Evolutionary conservation across 2,329 filamentous ascomycete genomes (phyloP), one percentile per base, ranked within the genome.

Genomic region (Didymella exigua): DNA sequence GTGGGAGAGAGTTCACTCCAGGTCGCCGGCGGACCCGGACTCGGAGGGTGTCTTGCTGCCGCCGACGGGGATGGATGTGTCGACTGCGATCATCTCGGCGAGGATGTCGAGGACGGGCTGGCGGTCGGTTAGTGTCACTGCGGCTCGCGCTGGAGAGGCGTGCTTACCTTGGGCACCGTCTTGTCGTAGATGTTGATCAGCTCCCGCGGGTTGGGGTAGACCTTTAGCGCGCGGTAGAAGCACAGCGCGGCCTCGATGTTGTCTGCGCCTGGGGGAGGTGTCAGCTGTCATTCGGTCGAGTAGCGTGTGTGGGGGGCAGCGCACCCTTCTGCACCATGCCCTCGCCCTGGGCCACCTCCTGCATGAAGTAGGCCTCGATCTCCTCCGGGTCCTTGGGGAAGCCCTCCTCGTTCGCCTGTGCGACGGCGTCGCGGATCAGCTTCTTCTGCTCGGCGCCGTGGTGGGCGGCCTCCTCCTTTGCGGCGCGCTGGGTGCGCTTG

Each of bases 161-260:
- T 37, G 18, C 19, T 11, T 77, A 91, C 93, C 89, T 97, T 97
- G 68, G 93, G 89, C 40, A 98, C 93, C 27, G 95, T 98, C 86
- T 96, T 96, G 78, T 99, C 95, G 79, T 99, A 99, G 77, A 99
- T 96, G 70, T 85, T 86, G 76, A 99, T 97, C 69, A 99, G 82
- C 73, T 98, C 95, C 68, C 88, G 85, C 11, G 93, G 95, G 70
- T 91, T 89, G 47, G 95, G 95, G 80, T 99, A 99, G 67, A 98
- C 95, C 85, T 99, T 99, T 65, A 99, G 85, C 38, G 93, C 95
- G 84, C 93, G 96, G 86, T 98, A 99, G 81, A 99, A 99, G 77
- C 90, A 91, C 58, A 98, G 81, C 42, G 95, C 93, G 46, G 95
- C 91, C 63, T 97, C 93, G 55, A 96, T 77, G 34, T 84, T 81